Percentiles rank a stretch among this genome's conserved stretches.
These are phyloP conservation scores for Colletotrichum echinochloae DNA, from an alignment of 2,329 filamentous ascomycete genomes.

Conservation along the genomic window DNA sequence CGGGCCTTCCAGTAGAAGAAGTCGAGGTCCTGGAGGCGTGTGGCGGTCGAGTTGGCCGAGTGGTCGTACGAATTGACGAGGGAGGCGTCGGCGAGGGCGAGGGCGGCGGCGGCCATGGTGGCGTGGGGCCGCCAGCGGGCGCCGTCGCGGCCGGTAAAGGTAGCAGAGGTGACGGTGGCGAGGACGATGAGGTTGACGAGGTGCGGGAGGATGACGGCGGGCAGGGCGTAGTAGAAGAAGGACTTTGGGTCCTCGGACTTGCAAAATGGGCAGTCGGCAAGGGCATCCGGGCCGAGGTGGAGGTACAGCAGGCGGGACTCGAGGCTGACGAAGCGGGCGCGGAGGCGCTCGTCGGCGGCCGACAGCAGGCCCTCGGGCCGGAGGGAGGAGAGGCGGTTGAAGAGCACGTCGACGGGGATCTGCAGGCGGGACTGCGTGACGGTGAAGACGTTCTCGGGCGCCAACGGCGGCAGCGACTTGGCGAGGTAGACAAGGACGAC, in stretches of 20 bases:
- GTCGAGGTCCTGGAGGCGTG: slow-evolving; percentile 73
- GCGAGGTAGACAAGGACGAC: slow-evolving; percentile 60
- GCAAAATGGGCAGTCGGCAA: slow-evolving; percentile 88
- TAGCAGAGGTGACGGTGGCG: slow-evolving; percentile 77
- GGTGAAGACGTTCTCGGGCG: slow-evolving; percentile 84
- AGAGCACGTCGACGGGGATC: slow-evolving; percentile 86
- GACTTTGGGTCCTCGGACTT: slow-evolving; percentile 73
- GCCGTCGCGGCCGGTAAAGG: slow-evolving; percentile 73
- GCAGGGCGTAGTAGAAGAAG: slow-evolving; percentile 86
- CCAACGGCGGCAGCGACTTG: slow-evolving; percentile 74
- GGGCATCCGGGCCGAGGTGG: slow-evolving; percentile 79
- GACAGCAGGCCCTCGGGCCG: slow-evolving; percentile 64
- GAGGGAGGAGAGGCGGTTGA: slow-evolving; percentile 75
- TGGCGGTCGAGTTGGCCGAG: slow-evolving; percentile 71
- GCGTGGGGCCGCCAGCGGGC: slow-evolving; percentile 77
- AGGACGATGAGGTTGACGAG: slow-evolving; percentile 80
- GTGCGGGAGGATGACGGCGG: slow-evolving; percentile 80
- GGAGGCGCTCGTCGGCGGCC: slow-evolving; percentile 71
- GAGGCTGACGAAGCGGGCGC: slow-evolving; percentile 74
- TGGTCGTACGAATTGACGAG: slow-evolving; percentile 74
- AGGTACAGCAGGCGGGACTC: slow-evolving; percentile 85
- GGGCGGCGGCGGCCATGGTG: slow-evolving; percentile 69
- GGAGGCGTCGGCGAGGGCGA: slow-evolving; percentile 76
- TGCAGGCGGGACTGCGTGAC: slow-evolving; percentile 84
- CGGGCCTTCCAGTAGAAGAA: slow-evolving; percentile 79